Conservation (phyloP, 2,329 filamentous ascomycete species). For the Aspergillus neoniger region DNA sequence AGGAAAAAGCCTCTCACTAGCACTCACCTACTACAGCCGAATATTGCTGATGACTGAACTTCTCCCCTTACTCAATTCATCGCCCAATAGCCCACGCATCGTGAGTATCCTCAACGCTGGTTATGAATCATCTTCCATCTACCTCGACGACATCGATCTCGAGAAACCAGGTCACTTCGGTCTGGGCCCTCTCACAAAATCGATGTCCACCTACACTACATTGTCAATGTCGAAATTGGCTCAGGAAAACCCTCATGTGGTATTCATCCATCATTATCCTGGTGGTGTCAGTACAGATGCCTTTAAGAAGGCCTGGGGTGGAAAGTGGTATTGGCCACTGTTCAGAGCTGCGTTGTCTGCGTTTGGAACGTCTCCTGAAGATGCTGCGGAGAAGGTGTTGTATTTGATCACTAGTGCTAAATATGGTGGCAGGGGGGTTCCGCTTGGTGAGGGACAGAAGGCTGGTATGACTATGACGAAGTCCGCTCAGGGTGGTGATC, state of each 20-base stretch:
- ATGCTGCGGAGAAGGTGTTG: conserved; percentile 3
- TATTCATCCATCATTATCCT: conserved; percentile 6
- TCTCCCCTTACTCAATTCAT: background rate
- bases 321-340: background rate
- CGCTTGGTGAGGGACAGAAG: background rate
- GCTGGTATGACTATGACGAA: background rate
- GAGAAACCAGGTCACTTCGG: background rate
- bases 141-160: conserved; percentile 4
- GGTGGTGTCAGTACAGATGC: background rate
- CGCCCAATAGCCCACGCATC: background rate
- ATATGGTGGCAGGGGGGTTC: conserved; percentile 5
- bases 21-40: conserved; percentile 1
- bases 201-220: background rate
- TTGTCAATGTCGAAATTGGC: background rate
- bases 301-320: conserved; percentile 8
- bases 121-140: background rate
- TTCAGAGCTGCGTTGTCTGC: background rate
- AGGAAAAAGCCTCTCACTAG: background rate
- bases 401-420: conserved; percentile 4
- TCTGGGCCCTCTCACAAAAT: background rate
- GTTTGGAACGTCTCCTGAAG: conserved; percentile 1
- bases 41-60: background rate
- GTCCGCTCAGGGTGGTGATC: background rate
- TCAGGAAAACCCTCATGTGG: background rate
- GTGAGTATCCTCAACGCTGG: conserved; percentile 1